A percentile compares a stretch with the other conserved stretches of the same genome.
Evolutionary conservation across 2,329 filamentous ascomycete genomes (phyloP).

Genomic region (Calonectria crousiana): DNA sequence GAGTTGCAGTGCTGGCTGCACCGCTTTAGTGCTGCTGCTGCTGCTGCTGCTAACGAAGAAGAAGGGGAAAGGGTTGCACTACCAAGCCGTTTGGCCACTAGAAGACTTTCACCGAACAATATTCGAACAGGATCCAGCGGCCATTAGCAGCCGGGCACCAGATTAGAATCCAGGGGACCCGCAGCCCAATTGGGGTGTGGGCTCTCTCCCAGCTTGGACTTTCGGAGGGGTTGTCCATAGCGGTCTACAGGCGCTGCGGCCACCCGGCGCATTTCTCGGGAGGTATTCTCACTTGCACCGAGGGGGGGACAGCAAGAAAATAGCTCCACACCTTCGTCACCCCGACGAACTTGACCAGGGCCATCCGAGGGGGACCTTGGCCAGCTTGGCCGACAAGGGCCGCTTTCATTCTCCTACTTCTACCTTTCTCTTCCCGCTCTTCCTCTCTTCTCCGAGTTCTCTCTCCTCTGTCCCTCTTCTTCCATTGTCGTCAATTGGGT

Average conservation of each 20-base stretch:
- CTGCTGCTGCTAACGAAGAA: neutral
- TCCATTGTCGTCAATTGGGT: conserved; percentile 18
- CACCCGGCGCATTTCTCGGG: conserved; percentile 5
- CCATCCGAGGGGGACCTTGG: conserved; percentile 14
- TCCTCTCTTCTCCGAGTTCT: conserved; percentile 16
- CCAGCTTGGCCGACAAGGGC: conserved; percentile 1
- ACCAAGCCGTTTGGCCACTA: conserved; percentile 14
- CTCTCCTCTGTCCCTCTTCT: conserved; percentile 21
- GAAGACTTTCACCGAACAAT: conserved; percentile 9
- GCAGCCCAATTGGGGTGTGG: neutral
- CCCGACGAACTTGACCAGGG: conserved; percentile 30
- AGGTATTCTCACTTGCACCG: neutral
- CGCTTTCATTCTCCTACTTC: conserved; percentile 25
- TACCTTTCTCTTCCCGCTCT: conserved; percentile 29
- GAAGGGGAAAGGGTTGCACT: neutral
- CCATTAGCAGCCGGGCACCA: neutral
- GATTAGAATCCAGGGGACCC: neutral
- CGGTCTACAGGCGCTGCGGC: neutral
- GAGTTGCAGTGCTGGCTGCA: neutral
- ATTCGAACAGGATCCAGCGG: neutral
- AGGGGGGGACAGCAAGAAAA: neutral
- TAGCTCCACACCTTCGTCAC: conserved; percentile 41
- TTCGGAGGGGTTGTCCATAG: neutral
- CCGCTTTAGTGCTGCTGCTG: too few relatives aligned
- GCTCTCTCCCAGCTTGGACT: neutral